Evolutionary conservation across 2,329 filamentous ascomycete species (phyloP).

Genomic region (Ceratocystis eucalypticola): DNA sequence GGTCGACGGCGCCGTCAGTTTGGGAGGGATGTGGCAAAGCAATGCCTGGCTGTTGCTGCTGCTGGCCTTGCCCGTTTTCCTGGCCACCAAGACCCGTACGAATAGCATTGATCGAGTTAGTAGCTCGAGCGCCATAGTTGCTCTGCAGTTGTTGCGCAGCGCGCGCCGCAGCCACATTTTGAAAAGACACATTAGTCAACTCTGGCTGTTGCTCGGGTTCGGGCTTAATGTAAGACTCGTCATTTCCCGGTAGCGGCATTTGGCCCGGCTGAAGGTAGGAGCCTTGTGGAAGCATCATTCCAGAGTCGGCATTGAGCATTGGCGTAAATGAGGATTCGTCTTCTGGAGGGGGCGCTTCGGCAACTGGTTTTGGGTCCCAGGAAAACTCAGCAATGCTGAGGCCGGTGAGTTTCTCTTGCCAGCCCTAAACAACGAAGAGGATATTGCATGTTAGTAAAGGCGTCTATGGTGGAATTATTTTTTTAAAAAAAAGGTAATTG

Average conservation of each 20-base stretch:
- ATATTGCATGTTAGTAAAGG: neutral
- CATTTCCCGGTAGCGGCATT: conserved; percentile 12
- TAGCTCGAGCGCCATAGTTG: conserved; percentile 50
- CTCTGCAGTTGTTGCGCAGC: conserved; percentile 44
- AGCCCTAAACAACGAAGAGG: conserved; percentile 46
- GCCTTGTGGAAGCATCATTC: conserved; percentile 26
- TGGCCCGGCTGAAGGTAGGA: conserved; percentile 26
- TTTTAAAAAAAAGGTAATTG: neutral
- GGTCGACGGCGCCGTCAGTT: conserved; percentile 59
- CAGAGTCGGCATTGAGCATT: conserved; percentile 15
- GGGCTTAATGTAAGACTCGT: conserved; percentile 13
- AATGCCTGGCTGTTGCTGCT: conserved; percentile 21
- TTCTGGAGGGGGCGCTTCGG: conserved; percentile 25
- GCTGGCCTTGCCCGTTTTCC: conserved; percentile 27
- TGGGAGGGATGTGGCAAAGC: conserved; percentile 33
- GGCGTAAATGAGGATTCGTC: conserved; percentile 20
- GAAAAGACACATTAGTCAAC: conserved; percentile 19
- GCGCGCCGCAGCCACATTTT: conserved; percentile 37
- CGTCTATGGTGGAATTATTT: neutral
- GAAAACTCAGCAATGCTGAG: conserved; percentile 80
- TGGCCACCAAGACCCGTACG: conserved; percentile 31
- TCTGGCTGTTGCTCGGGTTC: conserved; percentile 17
- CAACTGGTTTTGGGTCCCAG: conserved; percentile 75
- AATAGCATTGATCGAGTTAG: conserved; percentile 52
- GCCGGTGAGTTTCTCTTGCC: conserved; percentile 81